Base-by-base conservation (phyloP, 2,329 filamentous ascomycete species). In the Rasamsonia emersonii region DNA sequence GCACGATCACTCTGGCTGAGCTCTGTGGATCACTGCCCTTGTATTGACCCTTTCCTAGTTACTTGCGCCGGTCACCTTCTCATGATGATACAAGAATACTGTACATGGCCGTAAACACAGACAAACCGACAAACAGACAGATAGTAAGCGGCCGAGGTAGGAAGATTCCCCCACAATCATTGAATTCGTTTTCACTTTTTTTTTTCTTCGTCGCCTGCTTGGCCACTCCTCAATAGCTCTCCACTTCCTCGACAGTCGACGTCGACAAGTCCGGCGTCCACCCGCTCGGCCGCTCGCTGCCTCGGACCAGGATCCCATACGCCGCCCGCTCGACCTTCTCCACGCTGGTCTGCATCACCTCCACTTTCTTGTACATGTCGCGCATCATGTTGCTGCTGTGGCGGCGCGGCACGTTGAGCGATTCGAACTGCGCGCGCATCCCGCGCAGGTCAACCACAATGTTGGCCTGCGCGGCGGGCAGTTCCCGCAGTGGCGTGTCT, bases 281-380 rank as follows among this genome's bases (percentile, higher is more conserved):
- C 0, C 89, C 89, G 52, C 82, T 84, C 0, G 89, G 89, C 40
- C 86, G 67, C 66, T 98, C 91, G 32, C 80, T 83, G 0, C 89
- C 89, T 32, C 91, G 71, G 14, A 98, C 83, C 18, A 81, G 77
- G 44, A 95, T 75, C 3, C 86, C 86, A 58, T 96, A 98, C 18
- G 86, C 78, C 15, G 89, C 75, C 44, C 76, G 79, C 70, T 98
- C 91, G 8, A 98, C 91, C 69, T 98, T 98, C 51, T 82, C 79
- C 16, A 98, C 86, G 56, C 86, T 93, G 51, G 75, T 75, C 49
- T 79, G 73, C 82, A 95, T 93, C 1, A 88, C 81, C 24, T 79
- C 76, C 62, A 86, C 75, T 70, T 98, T 98, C 61, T 80, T 80
- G 28, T 75, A 67, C 43, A 83, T 79, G 44, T 82, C 77, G 38